Evolutionary conservation across 805 yeast species (phyloP), one percentile per base, ranked within the genome.

Genomic region (Myxozyma kluyveri): DNA sequence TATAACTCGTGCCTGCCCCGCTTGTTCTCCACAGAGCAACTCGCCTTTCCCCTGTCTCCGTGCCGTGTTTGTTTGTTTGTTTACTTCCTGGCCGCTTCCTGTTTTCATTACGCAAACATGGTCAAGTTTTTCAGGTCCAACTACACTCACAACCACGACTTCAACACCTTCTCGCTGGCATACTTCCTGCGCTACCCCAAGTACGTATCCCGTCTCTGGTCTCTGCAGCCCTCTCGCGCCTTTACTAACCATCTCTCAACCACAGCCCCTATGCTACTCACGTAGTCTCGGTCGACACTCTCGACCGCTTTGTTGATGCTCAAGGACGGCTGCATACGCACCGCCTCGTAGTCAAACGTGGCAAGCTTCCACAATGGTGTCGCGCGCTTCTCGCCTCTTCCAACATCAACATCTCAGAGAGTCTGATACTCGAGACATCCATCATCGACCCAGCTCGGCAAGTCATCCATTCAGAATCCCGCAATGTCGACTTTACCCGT

Each of bases 371-470:
- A 3, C 67, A 73, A 33, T 88, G 93, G 81, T 80, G 86, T 24
- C 78, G 76, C 60, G 91, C 91, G 2, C 79, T 88, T 49, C 67
- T 89, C 54, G 90, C 91, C 1, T 43, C 59, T 19, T 53, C 57
- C 10, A 42, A 45, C 21, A 27, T 51, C 40, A 73, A 76, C 42
- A 80, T 81, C 23, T 75, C 85, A 29, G 83, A 85, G 49, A 75
- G 88, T 10, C 87, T 93, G 91, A 81, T 90, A 38, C 77, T 90
- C 41, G 98, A 90, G 65, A 79, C 80, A 60, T 79, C 88, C 0
- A 69, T 84, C 9, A 83, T 90, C 19, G 85, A 90, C 67, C 88
- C 91, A 0, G 61, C 65, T 7, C 64, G 67, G 3, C 69, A 74
- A 54, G 72, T 73, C 6, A 73, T 90, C 78, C 63, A 72, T 50